Conservation (phyloP, 2,329 filamentous ascomycete species). For the Diplodia mutila region DNA sequence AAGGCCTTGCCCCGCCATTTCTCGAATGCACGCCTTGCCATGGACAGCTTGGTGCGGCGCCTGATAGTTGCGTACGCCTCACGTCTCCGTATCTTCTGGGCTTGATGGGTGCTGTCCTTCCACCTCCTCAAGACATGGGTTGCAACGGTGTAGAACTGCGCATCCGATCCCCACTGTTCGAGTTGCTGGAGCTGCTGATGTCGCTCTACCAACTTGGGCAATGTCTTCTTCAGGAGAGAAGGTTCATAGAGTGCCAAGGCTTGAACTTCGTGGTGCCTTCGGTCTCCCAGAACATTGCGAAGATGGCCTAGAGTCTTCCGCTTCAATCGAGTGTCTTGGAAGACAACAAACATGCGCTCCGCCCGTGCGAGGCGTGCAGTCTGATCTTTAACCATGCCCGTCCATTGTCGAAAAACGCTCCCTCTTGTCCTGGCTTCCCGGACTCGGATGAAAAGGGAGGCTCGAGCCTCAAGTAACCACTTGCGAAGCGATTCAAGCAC, state of each 20-base stretch:
- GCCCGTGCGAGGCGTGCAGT: conserved; percentile 36
- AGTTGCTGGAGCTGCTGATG: conserved; percentile 52
- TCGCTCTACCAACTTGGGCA: conserved; percentile 42
- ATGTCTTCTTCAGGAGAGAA: conserved; percentile 43
- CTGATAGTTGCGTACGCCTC: conserved; percentile 60
- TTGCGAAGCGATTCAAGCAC: conserved; percentile 61
- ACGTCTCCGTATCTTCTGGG: conserved; percentile 57
- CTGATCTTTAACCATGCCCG: conserved; percentile 34
- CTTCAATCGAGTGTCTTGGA: conserved; percentile 36
- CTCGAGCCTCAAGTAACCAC: conserved; percentile 60
- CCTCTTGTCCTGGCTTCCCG: conserved; percentile 38
- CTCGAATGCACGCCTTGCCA: conserved; percentile 50
- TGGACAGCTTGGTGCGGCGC: conserved; percentile 57
- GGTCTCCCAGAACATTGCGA: conserved; percentile 34
- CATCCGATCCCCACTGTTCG: conserved; percentile 58
- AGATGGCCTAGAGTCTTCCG: conserved; percentile 31
- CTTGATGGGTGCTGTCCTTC: conserved; percentile 54
- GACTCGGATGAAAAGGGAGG: conserved; percentile 46
- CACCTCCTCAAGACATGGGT: conserved; percentile 56
- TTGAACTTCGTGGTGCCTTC: conserved; percentile 38
- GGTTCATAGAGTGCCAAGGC: conserved; percentile 48
- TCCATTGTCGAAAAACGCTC: conserved; percentile 36
- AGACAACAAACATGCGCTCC: conserved; percentile 37
- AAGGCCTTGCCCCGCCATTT: conserved; percentile 41
- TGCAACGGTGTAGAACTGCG: conserved; percentile 59